Evolutionary conservation across 1,284 basidiomycete species (phyloP), one percentile per base, ranked within the genome.

Genomic region (Salmacisia buchloeana): DNA sequence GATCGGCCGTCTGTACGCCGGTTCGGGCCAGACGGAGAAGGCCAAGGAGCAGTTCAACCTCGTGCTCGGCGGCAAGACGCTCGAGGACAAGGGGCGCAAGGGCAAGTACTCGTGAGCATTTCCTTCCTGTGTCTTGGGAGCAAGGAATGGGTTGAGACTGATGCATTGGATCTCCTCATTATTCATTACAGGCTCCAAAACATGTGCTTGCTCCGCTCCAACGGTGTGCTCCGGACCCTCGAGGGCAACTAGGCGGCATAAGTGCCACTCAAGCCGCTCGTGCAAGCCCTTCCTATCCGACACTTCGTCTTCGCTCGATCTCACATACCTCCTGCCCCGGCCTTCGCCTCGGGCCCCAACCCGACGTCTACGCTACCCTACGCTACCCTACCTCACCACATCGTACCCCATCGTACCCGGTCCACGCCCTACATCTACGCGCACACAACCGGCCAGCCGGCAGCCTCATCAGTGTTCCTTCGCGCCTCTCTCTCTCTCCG

Each of bases 131-230:
- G 38, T 43, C 31, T 60, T n/a, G 38, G 43, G 36, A 13, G 2
- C 33, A 3, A 21, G 49, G 34, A 15, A 9, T 5, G 9, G 15
- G 4, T 35, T 7, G 9, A 31, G 25, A 36, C 23, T 21, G 18
- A 21, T 35, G 15, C 13, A 9, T 36, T 38, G 29, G 29, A 21
- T 41, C n/a, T 52, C 21, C 2, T 52, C 3, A 21, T 39, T 33
- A 4, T 15, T 25, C 36, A 15, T 25, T 36, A 36, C 18, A 43
- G 33, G 12, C 57, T 58, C 21, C 61, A 77, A 64, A 79, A 79
- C 70, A 79, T 79, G 77, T 73, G 71, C 15, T 67, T 74, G 41
- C 62, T 79, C 36, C 66, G 77, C 31, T 69, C 71, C 31, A 76
- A 77, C 56, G 76, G 74, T 36, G 76, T 72, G 29, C 62, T 76